These are phyloP conservation scores for Pseudogymnoascus sp. DNA, from an alignment of 2,329 filamentous ascomycete genomes.

Conservation along the genomic window DNA sequence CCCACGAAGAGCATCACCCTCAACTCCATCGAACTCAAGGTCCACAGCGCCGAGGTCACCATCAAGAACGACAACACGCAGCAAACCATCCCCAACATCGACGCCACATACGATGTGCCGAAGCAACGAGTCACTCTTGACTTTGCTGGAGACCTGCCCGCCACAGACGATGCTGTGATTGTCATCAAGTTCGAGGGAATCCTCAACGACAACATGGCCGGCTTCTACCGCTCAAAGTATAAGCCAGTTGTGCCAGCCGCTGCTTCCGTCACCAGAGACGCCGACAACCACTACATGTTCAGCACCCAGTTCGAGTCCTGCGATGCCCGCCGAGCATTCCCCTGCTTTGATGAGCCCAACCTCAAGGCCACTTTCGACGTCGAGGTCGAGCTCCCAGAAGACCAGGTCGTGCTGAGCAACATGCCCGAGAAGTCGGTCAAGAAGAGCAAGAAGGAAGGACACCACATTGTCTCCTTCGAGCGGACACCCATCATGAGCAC, in stretches of 20 bases:
- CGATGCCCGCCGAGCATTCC: conserved; percentile 89
- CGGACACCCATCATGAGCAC: conserved; percentile 86
- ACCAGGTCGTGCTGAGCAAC: conserved; percentile 85
- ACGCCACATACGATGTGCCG: conserved; percentile 73
- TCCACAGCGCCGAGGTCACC: conserved; percentile 58
- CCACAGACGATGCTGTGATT: conserved; percentile 57
- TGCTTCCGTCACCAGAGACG: conserved; percentile 68
- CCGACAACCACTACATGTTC: conserved; percentile 65
- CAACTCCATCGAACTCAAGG: conserved; percentile 77
- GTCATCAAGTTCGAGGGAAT: conserved; percentile 69
- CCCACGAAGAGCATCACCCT: conserved; percentile 69
- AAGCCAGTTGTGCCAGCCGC: conserved; percentile 67
- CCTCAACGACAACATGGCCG: conserved; percentile 86
- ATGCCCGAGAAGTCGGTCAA: conserved; percentile 78
- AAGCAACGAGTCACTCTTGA: conserved; percentile 74
- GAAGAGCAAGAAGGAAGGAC: conserved; percentile 49
- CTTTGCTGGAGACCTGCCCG: conserved; percentile 65
- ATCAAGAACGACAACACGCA: conserved; percentile 50
- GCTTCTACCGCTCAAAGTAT: conserved; percentile 92
- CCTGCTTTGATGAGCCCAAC: conserved; percentile 97
- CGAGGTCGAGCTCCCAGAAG: conserved; percentile 80
- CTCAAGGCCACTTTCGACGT: conserved; percentile 95
- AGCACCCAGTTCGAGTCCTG: conserved; percentile 97
- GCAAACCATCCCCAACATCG: conserved; percentile 51
- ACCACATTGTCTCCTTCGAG: conserved; percentile 71